Evolutionary conservation across 2,329 filamentous ascomycete genomes (phyloP), one percentile per base, ranked within the genome.

Genomic region (Colletotrichum limetticola): DNA sequence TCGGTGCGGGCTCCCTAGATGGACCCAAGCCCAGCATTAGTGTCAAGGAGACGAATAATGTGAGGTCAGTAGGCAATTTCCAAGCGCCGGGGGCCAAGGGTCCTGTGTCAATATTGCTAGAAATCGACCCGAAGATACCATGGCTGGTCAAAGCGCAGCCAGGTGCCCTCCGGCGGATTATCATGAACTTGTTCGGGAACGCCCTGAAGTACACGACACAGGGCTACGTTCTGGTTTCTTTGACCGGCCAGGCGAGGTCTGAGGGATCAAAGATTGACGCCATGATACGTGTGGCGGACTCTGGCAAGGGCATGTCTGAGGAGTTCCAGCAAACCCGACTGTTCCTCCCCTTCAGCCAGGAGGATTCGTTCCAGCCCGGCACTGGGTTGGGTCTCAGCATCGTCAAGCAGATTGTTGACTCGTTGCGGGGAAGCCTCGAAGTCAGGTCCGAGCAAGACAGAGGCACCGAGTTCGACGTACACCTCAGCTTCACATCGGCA

Each of bases 141-240:
- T 91, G 89, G 89, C 78, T 83, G 19, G 88, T 91, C 66, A 82
- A 84, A 4, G 86, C 88, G 3, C 86, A 91, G 59, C 86, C 88
- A 1, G 89, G 89, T 4, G 83, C 82, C 1, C 76, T 85, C 8
- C 80, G 84, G n/a, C 83, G 89, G 8, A 86, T 92, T 59, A 84
- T 91, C 60, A 91, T 91, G 89, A 92, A 92, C 68, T 76, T 92
- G 0, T 88, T 91, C 55, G 88, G 88, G 9, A 92, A 92, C 76
- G 86, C 90, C 0, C 83, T 92, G 76, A 92, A 92, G 77, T 92
- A 91, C 71, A 92, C 89, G 0, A 82, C 84, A 2, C 77, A 80
- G 1, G 90, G 90, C 4, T 86, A 82, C 66, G 85, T 91, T 2
- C 83, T 84, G 8, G 80, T 89, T 19, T 79, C 78, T 0, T 74